phyloP scores from a whole-genome alignment of 306 rosid genomes.

The Quercus robur region DNA sequence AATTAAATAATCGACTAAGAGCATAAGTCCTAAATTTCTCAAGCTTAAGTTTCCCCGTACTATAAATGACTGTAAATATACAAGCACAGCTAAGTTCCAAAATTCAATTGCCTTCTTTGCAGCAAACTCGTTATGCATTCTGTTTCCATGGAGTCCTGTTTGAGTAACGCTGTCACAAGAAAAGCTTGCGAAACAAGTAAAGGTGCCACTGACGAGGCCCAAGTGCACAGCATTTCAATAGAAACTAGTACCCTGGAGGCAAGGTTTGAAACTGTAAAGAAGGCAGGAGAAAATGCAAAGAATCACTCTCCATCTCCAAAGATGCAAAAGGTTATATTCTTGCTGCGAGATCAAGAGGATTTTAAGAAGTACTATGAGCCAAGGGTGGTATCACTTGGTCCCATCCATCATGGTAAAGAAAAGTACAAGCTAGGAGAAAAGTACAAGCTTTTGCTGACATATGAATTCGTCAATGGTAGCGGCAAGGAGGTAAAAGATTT shows the following conservation, averaged over 20 bases:
- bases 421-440: neutral
- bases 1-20: neutral
- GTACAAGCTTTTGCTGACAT: neutral
- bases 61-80: neutral
- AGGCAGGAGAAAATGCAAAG: neutral
- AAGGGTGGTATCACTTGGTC: constrained; percentile 15
- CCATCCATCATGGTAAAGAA: constrained; percentile 5
- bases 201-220: neutral
- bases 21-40: neutral
- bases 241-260: neutral
- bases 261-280: neutral
- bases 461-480: neutral
- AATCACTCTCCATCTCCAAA: neutral
- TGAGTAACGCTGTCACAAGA: neutral
- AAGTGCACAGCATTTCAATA: too few relatives aligned
- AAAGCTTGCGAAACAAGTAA: neutral
- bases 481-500: fast-evolving
- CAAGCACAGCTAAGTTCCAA: neutral
- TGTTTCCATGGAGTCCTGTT: neutral
- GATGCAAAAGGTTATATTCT: constrained; percentile 12
- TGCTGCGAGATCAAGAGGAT: neutral
- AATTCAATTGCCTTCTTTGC: too few relatives aligned
- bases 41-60: neutral
- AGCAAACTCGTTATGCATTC: neutral
- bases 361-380: constrained; percentile 7